Evolutionary conservation across 2,329 filamentous ascomycete genomes (phyloP).

Genomic region (Scedosporium boydii): DNA sequence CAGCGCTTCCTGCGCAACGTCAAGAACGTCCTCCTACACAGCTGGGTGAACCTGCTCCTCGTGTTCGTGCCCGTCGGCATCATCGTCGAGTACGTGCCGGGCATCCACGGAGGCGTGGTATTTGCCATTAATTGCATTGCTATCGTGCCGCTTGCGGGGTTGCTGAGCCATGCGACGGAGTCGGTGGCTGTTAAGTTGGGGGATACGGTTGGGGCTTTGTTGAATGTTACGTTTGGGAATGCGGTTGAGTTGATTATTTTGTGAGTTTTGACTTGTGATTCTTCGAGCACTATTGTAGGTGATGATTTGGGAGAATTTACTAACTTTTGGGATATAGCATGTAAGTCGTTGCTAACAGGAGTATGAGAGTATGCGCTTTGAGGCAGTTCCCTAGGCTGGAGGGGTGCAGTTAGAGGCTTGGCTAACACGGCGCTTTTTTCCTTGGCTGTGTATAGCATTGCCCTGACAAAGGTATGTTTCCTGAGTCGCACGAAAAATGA

Average conservation of each 20-base stretch:
- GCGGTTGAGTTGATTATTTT: slow-evolving; percentile 75
- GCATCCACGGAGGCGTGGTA: slow-evolving; percentile 49
- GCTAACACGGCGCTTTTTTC: not conserved
- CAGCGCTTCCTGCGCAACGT: slow-evolving; percentile 23
- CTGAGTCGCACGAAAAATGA: not conserved
- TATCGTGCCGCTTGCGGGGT: slow-evolving; percentile 63
- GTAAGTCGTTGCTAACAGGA: slow-evolving; percentile 29
- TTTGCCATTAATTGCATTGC: slow-evolving; percentile 70
- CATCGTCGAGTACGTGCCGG: slow-evolving; percentile 43
- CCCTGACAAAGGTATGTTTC: slow-evolving; percentile 1
- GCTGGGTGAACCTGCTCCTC: slow-evolving; percentile 69
- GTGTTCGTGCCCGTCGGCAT: slow-evolving; percentile 75
- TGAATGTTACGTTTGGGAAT: slow-evolving; percentile 73
- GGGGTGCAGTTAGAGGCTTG: not conserved
- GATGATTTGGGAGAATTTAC: not conserved
- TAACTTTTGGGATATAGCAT: slow-evolving; percentile 29
- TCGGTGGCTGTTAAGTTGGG: slow-evolving; percentile 64
- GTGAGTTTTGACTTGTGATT: too few relatives aligned
- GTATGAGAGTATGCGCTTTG: not conserved
- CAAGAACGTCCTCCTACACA: slow-evolving; percentile 55
- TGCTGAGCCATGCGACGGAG: slow-evolving; percentile 66
- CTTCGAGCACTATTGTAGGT: too few relatives aligned
- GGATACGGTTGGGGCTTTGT: slow-evolving; percentile 61
- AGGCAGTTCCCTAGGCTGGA: not conserved
- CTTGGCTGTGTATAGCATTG: not conserved